phyloP scores from a whole-genome alignment of 768 basidiomycete genomes.

The Podaxis pistillaris region DNA sequence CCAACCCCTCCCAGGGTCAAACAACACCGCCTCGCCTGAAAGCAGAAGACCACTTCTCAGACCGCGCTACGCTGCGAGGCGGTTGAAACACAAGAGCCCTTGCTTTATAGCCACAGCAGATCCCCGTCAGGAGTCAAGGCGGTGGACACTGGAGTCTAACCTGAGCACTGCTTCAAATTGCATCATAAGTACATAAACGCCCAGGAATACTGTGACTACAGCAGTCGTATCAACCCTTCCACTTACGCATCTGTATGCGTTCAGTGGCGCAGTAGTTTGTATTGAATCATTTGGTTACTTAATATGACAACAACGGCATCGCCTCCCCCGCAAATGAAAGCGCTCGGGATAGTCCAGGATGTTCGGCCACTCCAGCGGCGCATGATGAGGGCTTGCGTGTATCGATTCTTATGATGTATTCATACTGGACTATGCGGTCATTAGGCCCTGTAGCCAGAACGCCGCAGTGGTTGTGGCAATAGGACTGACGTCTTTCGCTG shows the following conservation, averaged over 20 bases:
- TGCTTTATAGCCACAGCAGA: background rate
- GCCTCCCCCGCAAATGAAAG: constrained; percentile 12
- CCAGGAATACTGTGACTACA: background rate
- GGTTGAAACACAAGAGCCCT: background rate
- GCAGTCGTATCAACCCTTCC: constrained; percentile 2
- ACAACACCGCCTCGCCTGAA: background rate
- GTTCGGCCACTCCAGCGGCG: background rate
- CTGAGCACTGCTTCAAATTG: constrained; percentile 2
- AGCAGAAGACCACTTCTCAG: background rate
- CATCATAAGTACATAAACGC: constrained; percentile 9
- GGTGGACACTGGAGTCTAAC: background rate
- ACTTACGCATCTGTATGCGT: constrained; percentile 9
- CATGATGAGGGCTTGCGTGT: background rate
- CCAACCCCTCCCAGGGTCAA: background rate
- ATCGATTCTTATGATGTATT: background rate
- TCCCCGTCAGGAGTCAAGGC: background rate
- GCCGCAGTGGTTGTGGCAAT: background rate
- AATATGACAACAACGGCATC: constrained; percentile 11
- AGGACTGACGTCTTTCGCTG: constrained; percentile 4
- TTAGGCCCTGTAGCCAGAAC: background rate
- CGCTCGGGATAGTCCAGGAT: background rate
- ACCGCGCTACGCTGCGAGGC: background rate
- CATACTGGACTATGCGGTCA: background rate
- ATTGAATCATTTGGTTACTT: constrained; percentile 8
- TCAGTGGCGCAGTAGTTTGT: constrained; percentile 3